Base-by-base conservation (phyloP, 345 rosid genomes). In the Cardiospermum halicacabum region DNA sequence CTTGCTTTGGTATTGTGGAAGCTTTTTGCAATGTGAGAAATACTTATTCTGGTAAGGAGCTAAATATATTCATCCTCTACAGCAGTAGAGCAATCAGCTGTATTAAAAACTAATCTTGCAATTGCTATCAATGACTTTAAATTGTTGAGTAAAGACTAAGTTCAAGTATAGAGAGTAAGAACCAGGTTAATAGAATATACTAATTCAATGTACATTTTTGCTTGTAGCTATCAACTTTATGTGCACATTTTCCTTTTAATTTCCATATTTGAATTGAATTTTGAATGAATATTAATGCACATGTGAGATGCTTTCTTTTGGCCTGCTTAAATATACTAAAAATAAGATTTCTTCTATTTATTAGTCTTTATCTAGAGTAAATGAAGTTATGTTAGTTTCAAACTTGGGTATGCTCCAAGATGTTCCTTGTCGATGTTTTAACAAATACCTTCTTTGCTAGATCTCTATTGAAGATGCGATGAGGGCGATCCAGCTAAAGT, bases 401-500 rank as follows among this genome's bases (percentile, higher is more conserved):
- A 30, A 15, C 12, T 12, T 60, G 53, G 39, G 43, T 31, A 47
- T 55, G 22, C 40, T 24, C 45, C 24, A 42, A 54, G 40, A 21
- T 32, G n/a, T 22, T 18, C 45, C 25, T 36, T 19, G 53, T 64
- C 12, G n/a, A 19, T 64, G 51, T 40, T 30, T 59, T 34, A 28
- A 59, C 36, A 39, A 56, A 42, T 10, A 42, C n/a, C 58, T 60
- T 67, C 26, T 60, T 69, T 56, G 45, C 32, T 71, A 89, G 96
- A 69, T 89, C 28, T 64, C 51, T n/a, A 45, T 77, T n/a, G 85
- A 89, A 78, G 86, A 89, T 77, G 93, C 80, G 69, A 81, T 73
- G 82, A 84, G 77, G 71, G 89, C 98, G 45, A 75, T 93, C 62
- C 84, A 82, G 80, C 76, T 93, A 59, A 93, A 93, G 73, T 93